Evolutionary conservation across 371 early-diverging fungal genomes (phyloP), one percentile per base, ranked within the genome.

Genomic region (Zopfochytrium polystomum): DNA sequence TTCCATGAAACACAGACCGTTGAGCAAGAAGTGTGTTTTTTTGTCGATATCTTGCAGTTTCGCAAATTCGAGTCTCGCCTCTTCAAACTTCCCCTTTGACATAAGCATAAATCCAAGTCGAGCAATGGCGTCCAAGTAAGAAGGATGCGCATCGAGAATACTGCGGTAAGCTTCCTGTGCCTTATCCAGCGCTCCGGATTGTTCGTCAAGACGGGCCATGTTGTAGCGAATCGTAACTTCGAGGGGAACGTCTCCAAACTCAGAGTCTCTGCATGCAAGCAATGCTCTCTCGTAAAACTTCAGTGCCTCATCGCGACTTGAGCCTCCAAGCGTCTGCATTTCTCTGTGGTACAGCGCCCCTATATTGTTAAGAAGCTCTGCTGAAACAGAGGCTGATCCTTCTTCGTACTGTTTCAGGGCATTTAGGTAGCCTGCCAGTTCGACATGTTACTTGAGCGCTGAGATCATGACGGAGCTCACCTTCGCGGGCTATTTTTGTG

Each of bases 301-400:
- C 18, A 11, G 7, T n/a, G n/a, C n/a, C n/a, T n/a, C n/a, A n/a
- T n/a, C n/a, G n/a, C n/a, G n/a, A n/a, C n/a, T n/a, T n/a, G n/a
- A n/a, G n/a, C n/a, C n/a, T n/a, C n/a, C n/a, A n/a, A n/a, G n/a
- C n/a, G n/a, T n/a, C n/a, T n/a, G n/a, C n/a, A n/a, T n/a, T n/a
- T n/a, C n/a, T n/a, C 7, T 38, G 38, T 89, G 89, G 49, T 83
- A 78, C 66, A 90, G 77, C 4, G 80, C 89, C 3, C 85, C 94
- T 51, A 92, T 77, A 60, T 93, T 93, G 66, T 90, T 93, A 51
- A 86, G 67, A 26, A 95, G 72, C 68, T 91, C 90, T 84, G 81
- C 43, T 80, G 76, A 26, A 83, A 23, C 70, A 75, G 25, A 63
- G 70, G 18, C 42, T 23, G 11, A 49, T 44, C 60, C 56, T 18